A percentile compares a stretch with the other conserved stretches of the same genome.
Evolutionary conservation across 2,329 filamentous ascomycete species (phyloP).

Genomic region (Colletotrichum caudatum): DNA sequence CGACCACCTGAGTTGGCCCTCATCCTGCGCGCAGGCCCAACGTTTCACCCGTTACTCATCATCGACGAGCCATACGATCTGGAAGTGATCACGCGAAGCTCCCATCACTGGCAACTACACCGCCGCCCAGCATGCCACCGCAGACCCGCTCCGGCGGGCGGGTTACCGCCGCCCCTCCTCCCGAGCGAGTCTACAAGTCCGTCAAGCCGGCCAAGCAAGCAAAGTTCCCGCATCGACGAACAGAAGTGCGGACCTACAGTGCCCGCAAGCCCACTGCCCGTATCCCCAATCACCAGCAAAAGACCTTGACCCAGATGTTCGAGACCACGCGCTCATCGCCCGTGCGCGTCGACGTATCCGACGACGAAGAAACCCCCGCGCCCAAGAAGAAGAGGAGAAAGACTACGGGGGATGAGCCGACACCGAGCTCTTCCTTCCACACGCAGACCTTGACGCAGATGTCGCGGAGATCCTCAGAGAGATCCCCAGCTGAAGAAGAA

Average conservation of each 20-base stretch:
- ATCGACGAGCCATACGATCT: neutral
- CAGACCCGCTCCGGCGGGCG: conserved; percentile 54
- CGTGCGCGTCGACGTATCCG: conserved; percentile 44
- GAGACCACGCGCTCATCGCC: conserved; percentile 48
- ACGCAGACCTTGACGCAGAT: conserved; percentile 59
- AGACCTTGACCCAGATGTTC: conserved; percentile 59
- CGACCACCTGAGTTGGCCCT: conserved; percentile 4
- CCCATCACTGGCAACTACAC: conserved; percentile 1
- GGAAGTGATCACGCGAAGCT: neutral
- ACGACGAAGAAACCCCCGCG: conserved; percentile 44
- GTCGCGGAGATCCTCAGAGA: conserved; percentile 57
- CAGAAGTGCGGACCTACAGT: conserved; percentile 51
- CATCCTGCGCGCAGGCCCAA: conserved; percentile 1
- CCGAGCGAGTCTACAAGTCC: conserved; percentile 55
- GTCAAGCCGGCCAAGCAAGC: conserved; percentile 54
- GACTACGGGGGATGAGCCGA: conserved; percentile 49
- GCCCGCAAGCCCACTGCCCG: conserved; percentile 43
- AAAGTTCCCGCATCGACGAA: conserved; percentile 54
- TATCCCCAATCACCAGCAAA: conserved; percentile 47
- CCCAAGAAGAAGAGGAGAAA: conserved; percentile 43
- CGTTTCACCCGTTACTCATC: conserved; percentile 1
- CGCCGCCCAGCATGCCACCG: conserved; percentile 49
- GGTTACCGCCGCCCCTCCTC: conserved; percentile 44
- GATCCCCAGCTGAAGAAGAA: conserved; percentile 42
- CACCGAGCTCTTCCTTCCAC: conserved; percentile 51